A percentile compares a stretch with the other conserved stretches of the same genome.
phyloP scores from a whole-genome alignment of 2,329 filamentous ascomycete species.

The Leptographium radiaticola region DNA sequence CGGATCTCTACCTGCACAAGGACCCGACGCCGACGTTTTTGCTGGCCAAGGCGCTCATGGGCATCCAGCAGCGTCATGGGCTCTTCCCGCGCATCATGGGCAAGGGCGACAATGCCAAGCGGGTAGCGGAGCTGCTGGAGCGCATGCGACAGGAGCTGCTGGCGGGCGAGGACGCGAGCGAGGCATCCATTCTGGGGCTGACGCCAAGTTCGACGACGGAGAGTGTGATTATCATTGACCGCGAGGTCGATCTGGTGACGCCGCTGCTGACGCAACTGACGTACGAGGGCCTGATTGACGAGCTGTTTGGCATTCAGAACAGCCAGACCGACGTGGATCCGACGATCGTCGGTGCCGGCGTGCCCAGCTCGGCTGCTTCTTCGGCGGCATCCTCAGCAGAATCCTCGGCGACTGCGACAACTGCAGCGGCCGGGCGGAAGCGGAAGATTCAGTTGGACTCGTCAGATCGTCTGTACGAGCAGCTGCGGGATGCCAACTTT shows the following conservation, averaged over 20 bases:
- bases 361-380: conserved; percentile 28
- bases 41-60: conserved; percentile 85
- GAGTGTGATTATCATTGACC: conserved; percentile 86
- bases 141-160: conserved; percentile 85
- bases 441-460: conserved; percentile 82
- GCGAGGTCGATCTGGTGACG: conserved; percentile 88
- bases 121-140: conserved; percentile 71
- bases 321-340: conserved; percentile 91
- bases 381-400: conserved; percentile 28
- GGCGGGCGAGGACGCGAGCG: conserved; percentile 61
- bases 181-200: conserved; percentile 50
- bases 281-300: conserved; percentile 91
- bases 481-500: conserved; percentile 86
- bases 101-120: conserved; percentile 88
- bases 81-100: conserved; percentile 90
- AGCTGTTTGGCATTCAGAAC: conserved; percentile 80
- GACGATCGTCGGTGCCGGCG: conserved; percentile 61
- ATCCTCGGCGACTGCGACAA: conserved; percentile 31
- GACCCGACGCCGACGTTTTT: conserved; percentile 86
- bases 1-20: conserved; percentile 77
- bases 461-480: conserved; percentile 76
- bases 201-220: conserved; percentile 81
- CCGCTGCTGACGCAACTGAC: conserved; percentile 87
- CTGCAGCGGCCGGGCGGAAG: conserved; percentile 50
- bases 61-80: conserved; percentile 79